These are phyloP conservation scores for Hypoxylon cercidicola DNA, from an alignment of 495 filamentous ascomycete species.

Conservation along the genomic window DNA sequence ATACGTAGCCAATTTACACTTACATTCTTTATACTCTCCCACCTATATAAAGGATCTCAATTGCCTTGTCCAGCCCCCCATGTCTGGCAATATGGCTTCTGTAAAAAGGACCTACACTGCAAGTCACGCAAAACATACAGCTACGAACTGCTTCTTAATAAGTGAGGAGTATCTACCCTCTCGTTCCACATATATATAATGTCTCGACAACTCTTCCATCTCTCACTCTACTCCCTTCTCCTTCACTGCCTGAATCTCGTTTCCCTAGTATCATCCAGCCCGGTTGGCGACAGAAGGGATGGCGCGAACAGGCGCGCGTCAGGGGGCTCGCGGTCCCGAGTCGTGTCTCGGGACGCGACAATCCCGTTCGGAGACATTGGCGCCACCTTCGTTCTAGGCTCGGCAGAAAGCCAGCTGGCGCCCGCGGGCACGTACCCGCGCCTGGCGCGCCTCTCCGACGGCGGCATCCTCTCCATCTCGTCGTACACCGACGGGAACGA, in stretches of 20 bases:
- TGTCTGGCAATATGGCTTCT: no score
- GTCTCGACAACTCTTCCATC: slow-evolving; percentile 13
- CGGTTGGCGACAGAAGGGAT: slow-evolving; percentile 5
- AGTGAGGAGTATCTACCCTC: slow-evolving; percentile 1
- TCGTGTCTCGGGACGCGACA: slow-evolving; percentile 21
- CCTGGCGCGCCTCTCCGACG: slow-evolving; percentile 55
- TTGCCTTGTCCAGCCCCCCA: no score
- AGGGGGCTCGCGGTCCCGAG: background rate
- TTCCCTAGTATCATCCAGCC: slow-evolving; percentile 27
- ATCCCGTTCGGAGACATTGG: slow-evolving; percentile 22
- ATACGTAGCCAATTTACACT: background rate
- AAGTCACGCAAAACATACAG: no score
- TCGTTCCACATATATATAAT: background rate
- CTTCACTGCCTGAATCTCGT: slow-evolving; percentile 23
- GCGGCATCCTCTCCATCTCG: slow-evolving; percentile 56
- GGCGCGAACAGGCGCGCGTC: background rate
- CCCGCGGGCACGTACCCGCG: slow-evolving; percentile 60
- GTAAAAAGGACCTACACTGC: no score
- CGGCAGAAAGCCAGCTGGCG: slow-evolving; percentile 13
- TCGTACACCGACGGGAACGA: slow-evolving; percentile 44
- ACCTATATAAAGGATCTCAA: no score
- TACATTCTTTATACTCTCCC: slow-evolving; percentile 4
- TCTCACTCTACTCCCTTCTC: slow-evolving; percentile 21
- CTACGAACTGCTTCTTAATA: slow-evolving; percentile 4
- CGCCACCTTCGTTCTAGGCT: slow-evolving; percentile 26